A percentile compares a stretch with the other conserved stretches of the same genome.
phyloP scores from a whole-genome alignment of 75 land plant genomes.

The Ceratopteris richardii region DNA sequence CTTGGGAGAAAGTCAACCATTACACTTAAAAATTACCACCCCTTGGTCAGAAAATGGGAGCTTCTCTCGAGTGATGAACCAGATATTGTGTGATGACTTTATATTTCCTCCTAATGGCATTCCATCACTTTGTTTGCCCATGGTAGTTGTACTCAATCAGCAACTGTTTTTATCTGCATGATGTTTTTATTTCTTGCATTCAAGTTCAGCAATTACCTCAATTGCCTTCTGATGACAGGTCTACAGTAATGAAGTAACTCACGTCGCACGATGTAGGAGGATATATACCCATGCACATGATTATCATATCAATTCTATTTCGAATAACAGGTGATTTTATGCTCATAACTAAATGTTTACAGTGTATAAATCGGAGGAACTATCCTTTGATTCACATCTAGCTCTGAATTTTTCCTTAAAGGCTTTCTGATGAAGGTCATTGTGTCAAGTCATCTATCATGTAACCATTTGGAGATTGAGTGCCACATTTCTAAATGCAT shows the following conservation, averaged over 20 bases:
- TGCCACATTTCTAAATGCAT: no score
- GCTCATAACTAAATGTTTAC: no score
- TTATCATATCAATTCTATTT: conserved; percentile 91
- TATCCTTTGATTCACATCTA: no score
- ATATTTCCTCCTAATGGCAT: conserved; percentile 70
- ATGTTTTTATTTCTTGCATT: no score
- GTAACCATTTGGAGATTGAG: no score
- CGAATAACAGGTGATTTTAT: conserved; percentile 79
- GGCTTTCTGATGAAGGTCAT: no score
- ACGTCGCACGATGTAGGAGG: conserved; percentile 71
- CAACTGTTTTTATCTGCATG: no score
- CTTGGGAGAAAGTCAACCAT: conserved; percentile 29
- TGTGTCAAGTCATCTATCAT: no score
- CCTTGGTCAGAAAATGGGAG: conserved; percentile 45
- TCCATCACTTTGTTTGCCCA: conserved; percentile 71
- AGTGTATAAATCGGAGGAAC: no score
- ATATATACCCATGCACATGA: conserved; percentile 93
- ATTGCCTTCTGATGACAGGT: conserved; percentile 33
- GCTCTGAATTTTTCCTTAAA: no score
- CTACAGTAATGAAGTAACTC: conserved; percentile 55
- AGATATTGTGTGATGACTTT: conserved; percentile 34
- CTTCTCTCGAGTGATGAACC: conserved; percentile 16
- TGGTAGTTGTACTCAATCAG: conserved; percentile 57
- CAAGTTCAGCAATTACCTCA: no score
- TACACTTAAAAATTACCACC: conserved; percentile 13